A percentile compares a stretch with the other conserved stretches of the same genome.
Evolutionary conservation across 2,329 filamentous ascomycete species (phyloP).

Genomic region (Alternaria angustiovoidea): DNA sequence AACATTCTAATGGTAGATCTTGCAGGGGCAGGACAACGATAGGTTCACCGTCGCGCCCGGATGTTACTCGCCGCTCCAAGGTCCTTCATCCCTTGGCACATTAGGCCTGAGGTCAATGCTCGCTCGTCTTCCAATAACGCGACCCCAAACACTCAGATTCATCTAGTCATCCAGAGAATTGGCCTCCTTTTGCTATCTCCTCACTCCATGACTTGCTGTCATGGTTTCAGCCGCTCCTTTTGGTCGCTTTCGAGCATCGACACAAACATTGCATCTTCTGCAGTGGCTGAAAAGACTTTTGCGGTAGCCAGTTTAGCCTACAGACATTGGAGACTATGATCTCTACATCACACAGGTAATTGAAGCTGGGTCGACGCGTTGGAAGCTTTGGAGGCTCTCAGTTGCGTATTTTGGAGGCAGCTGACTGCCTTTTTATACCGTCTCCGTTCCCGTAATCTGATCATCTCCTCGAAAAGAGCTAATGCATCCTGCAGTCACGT

Average conservation of each 20-base stretch:
- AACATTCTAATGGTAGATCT: too few species aligned
- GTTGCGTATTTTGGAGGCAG: background rate
- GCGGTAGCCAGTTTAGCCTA: background rate
- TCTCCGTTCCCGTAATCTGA: background rate
- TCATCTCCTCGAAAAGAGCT: background rate
- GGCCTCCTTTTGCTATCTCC: background rate
- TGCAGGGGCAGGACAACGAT: background rate
- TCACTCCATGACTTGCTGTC: background rate
- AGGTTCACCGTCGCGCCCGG: background rate
- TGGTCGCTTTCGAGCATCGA: background rate
- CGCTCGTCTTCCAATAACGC: background rate
- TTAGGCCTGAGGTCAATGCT: background rate
- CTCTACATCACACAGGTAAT: background rate
- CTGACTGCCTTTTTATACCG: background rate
- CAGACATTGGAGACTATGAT: fast-evolving
- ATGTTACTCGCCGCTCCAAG: background rate
- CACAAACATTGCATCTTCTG: background rate
- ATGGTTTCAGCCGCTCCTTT: background rate
- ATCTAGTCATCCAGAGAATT: background rate
- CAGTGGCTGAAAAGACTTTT: background rate
- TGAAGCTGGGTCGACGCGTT: background rate
- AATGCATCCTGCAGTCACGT: fast-evolving
- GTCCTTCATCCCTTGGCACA: background rate
- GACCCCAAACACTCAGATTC: background rate
- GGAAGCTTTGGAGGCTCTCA: background rate